Evolutionary conservation across 768 basidiomycete species (phyloP).

Genomic region (Trichaptum fuscoviolaceum): DNA sequence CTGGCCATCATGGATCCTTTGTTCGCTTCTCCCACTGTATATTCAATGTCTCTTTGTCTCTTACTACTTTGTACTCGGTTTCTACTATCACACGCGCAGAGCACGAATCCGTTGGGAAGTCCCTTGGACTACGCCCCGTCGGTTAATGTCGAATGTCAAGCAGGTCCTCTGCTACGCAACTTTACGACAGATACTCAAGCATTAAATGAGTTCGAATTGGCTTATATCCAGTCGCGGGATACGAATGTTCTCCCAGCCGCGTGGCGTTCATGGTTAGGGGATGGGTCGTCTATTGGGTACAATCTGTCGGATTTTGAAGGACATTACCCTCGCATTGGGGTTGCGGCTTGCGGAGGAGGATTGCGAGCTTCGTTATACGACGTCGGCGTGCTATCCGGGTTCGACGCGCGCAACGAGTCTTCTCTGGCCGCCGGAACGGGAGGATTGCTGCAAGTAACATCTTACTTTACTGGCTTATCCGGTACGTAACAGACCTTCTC

Average conservation of each 20-base stretch:
- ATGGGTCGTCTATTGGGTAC: slow-evolving; percentile 51
- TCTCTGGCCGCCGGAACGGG: slow-evolving; percentile 56
- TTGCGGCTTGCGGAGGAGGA: slow-evolving; percentile 69
- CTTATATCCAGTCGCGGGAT: slow-evolving; percentile 43
- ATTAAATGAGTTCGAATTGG: slow-evolving; percentile 42
- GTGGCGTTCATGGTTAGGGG: slow-evolving; percentile 56
- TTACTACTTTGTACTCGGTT: too few relatives aligned
- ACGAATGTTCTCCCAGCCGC: slow-evolving; percentile 37
- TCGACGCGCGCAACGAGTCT: slow-evolving; percentile 58
- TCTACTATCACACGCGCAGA: too few relatives aligned
- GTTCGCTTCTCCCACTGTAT: too few relatives aligned
- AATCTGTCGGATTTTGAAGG: slow-evolving; percentile 36
- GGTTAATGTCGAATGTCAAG: slow-evolving; percentile 43
- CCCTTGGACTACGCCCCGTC: slow-evolving; percentile 45
- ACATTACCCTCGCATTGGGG: slow-evolving; percentile 46
- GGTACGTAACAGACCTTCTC: slow-evolving; percentile 46
- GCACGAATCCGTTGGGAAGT: too few relatives aligned
- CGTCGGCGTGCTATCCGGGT: slow-evolving; percentile 51
- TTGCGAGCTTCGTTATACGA: slow-evolving; percentile 63
- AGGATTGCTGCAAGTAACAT: slow-evolving; percentile 61
- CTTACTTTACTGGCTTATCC: slow-evolving; percentile 63
- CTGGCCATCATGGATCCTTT: too few relatives aligned
- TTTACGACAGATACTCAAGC: slow-evolving; percentile 47
- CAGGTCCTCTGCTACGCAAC: slow-evolving; percentile 41
- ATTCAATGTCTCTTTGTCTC: too few relatives aligned